Conservation (phyloP, 768 basidiomycete species). For the Pleurotus salmoneostramineus region DNA sequence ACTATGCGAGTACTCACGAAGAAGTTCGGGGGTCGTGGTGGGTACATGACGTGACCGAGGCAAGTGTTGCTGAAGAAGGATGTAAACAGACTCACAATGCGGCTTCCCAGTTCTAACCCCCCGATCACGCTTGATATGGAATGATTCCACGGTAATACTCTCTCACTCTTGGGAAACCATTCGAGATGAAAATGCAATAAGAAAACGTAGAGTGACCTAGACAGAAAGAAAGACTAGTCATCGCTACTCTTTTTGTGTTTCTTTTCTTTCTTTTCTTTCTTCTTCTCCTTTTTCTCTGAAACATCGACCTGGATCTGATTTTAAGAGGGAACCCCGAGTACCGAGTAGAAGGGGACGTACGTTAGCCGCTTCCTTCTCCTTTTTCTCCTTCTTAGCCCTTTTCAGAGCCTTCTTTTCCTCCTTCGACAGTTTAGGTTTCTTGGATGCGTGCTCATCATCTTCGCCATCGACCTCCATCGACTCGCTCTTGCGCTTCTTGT, state of each 20-base stretch:
- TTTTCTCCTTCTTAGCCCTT: slow-evolving; percentile 64
- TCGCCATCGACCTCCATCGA: slow-evolving; percentile 61
- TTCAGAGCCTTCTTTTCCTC: slow-evolving; percentile 86
- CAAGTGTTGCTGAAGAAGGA: no score
- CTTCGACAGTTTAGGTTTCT: slow-evolving; percentile 77
- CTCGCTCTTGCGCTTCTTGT: slow-evolving; percentile 65
- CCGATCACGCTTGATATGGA: no score
- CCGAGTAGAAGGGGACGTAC: slow-evolving; percentile 20
- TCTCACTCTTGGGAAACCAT: background rate
- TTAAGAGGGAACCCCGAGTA: slow-evolving; percentile 2
- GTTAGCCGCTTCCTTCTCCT: slow-evolving; percentile 44
- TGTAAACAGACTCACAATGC: no score
- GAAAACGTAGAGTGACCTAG: background rate
- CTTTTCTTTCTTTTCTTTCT: slow-evolving; percentile 41
- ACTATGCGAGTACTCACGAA: background rate
- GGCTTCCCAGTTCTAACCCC: no score
- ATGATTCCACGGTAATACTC: no score
- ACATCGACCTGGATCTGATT: slow-evolving; percentile 26
- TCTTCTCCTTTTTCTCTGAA: slow-evolving; percentile 44
- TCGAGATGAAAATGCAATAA: background rate
- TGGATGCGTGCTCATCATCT: slow-evolving; percentile 48
- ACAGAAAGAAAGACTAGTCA: background rate
- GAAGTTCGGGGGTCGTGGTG: background rate
- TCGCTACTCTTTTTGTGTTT: background rate
- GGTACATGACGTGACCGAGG: no score